A percentile compares a stretch with the other conserved stretches of the same genome.
These are phyloP conservation scores for Colletotrichum sp. DNA, from an alignment of 2,329 filamentous ascomycete species.

Conservation along the genomic window DNA sequence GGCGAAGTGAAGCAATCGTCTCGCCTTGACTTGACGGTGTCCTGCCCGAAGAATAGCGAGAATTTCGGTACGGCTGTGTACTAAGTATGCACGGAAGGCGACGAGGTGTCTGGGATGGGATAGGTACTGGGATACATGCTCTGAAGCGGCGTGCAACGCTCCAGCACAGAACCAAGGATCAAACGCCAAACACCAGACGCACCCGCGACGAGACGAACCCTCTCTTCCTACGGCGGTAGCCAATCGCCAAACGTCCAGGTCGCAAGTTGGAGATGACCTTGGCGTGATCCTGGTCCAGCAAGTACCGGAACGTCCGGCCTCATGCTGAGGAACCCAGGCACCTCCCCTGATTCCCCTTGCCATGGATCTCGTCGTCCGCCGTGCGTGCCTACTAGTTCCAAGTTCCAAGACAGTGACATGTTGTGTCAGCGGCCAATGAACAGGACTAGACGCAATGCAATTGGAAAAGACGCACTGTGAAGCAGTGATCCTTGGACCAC, in stretches of 20 bases:
- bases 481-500: neutral
- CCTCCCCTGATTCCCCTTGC: neutral
- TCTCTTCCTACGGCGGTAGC: neutral
- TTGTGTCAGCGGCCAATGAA: neutral
- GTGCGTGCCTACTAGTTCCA: neutral
- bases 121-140: neutral
- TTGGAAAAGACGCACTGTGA: neutral
- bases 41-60: neutral
- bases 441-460: neutral
- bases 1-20: neutral
- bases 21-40: neutral
- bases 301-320: conserved; percentile 10
- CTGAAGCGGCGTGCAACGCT: neutral
- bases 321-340: neutral
- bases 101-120: neutral
- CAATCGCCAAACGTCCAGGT: neutral
- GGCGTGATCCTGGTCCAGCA: neutral
- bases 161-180: neutral
- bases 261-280: neutral
- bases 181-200: conserved; percentile 10
- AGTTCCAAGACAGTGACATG: neutral
- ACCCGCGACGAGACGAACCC: conserved; percentile 17
- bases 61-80: neutral
- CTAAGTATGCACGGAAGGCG: neutral
- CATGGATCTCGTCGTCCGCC: neutral